These are phyloP conservation scores for Dactylellina cionopaga DNA, from an alignment of 2,329 filamentous ascomycete species.

Conservation along the genomic window DNA sequence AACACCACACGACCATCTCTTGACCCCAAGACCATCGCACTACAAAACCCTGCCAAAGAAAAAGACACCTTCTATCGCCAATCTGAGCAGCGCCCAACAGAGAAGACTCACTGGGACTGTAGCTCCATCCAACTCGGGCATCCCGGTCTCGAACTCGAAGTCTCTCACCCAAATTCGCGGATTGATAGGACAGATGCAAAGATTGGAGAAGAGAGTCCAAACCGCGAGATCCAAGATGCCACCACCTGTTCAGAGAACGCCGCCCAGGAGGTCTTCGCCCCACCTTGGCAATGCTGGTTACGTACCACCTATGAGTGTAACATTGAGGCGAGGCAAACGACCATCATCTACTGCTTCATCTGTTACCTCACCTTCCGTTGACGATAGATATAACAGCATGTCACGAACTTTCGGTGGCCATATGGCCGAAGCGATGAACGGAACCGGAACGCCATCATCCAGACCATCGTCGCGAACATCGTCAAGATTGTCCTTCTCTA, in stretches of 20 bases:
- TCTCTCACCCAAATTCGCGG: conserved; percentile 93
- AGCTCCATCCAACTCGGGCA: conserved; percentile 61
- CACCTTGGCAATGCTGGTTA: conserved; percentile 48
- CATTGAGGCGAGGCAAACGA: conserved; percentile 51
- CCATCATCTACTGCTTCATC: conserved; percentile 56
- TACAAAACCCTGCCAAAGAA: conserved; percentile 60
- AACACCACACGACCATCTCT: conserved; percentile 64
- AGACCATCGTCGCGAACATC: conserved; percentile 47
- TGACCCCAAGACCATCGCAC: conserved; percentile 67
- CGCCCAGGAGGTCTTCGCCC: conserved; percentile 69
- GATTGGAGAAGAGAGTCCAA: conserved; percentile 91
- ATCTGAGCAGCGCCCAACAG: conserved; percentile 32
- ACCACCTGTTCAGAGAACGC: conserved; percentile 78
- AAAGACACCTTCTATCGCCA: conserved; percentile 38
- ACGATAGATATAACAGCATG: conserved; percentile 37
- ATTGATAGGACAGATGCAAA: conserved; percentile 96
- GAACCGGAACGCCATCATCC: conserved; percentile 16
- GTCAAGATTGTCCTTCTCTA: conserved; percentile 34
- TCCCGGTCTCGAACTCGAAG: conserved; percentile 67
- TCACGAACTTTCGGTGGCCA: conserved; percentile 48
- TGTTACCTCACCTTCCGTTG: conserved; percentile 51
- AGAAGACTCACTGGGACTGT: conserved; percentile 57
- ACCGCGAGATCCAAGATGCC: conserved; percentile 91
- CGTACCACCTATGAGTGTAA: conserved; percentile 44
- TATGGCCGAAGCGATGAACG: conserved; percentile 36